Evolutionary conservation across 169 alveolate species (phyloP), one percentile per base, ranked within the genome.

Genomic region (Plasmodium billcollinsi): DNA sequence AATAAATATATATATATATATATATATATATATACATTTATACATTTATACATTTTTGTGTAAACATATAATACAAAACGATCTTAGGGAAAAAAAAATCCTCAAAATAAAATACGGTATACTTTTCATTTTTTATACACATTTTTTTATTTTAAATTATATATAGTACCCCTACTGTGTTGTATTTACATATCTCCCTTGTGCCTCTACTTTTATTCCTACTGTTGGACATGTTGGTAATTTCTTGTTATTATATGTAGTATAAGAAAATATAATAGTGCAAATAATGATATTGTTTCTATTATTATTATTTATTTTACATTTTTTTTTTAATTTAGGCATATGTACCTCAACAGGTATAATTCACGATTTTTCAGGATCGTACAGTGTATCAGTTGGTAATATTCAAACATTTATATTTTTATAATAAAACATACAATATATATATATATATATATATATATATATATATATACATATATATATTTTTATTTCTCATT

Each of bases 181-280:
- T 26, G 88, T 74, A 50, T 74, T 74, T 8, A 8, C 88, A 8
- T 74, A 74, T 65, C 88, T 74, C 8, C 88, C 88, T 20, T 74
- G 73, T 50, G 58, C 39, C 49, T 74, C 88, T 3, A 74, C 88
- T 1, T 74, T 74, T 52, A 74, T 74, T 66, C 88, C 88, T 20
- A n/a, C 62, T 12, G 39, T 74, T 54, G 88, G 88, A 9, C 88
- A 74, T 43, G 73, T 74, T 65, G 88, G 88, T 74, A 74, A 74
- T 21, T 61, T 18, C 33, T 61, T 15, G 12, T 24, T 61, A 61
- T 61, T 61, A n/a, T 54, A 4, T n/a, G 63, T 29, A 29, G 39
- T 29, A 63, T 63, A 26, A 63, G 50, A 63, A 0, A 15, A 21
- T 0, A 24, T 63, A 21, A 26, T 8, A 62, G 12, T 45, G 0